Base-by-base conservation (phyloP, 2,329 filamentous ascomycete genomes). In the Hypoxylon sp. region DNA sequence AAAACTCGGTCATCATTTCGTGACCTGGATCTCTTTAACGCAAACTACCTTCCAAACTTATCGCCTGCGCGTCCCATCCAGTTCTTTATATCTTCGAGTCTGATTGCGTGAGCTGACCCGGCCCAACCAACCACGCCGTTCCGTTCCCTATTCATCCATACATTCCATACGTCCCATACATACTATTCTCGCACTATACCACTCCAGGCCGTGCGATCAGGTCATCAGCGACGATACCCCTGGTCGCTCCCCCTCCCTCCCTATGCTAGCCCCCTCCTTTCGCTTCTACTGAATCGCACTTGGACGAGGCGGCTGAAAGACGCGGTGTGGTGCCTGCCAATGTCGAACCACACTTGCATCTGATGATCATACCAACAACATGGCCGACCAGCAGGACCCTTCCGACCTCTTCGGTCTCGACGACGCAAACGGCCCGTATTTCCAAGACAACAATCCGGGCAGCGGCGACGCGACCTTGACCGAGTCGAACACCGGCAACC, bases 401-500 rank as follows among this genome's bases (percentile, higher is more conserved):
- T 70, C 77, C 69, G 77, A 76, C 73, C 77, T 82, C 64, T 82
- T 78, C 70, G 79, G 79, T 73, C 77, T 82, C 68, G 80, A 82
- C 58, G 80, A 81, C 70, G 72, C 78, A 56, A 77, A 76, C 69
- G 68, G 65, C 49, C 54, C 70, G 41, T 74, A 71, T 67, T 74
- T 70, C 65, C 68, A 71, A 63, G 68, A 63, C 67, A 66, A 72
- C 60, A 68, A 64, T 55, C 68, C 64, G 69, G 72, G 62, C 70
- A 74, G 72, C 68, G 73, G 72, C 64, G 72, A 73, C 62, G 71
- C 71, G 59, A 61, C 64, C 1, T 52, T 67, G 61, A 64, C 64
- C 58, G 58, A 62, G 44, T 60, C 65, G 30, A 50, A 44, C 46
- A 56, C 59, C 39, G 52, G 57, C 50, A 68, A 71, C 63, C 71